Percentiles rank a stretch among this genome's conserved stretches.
These are phyloP conservation scores for Corymbia maculata DNA, from an alignment of 345 rosid species.

Conservation along the genomic window DNA sequence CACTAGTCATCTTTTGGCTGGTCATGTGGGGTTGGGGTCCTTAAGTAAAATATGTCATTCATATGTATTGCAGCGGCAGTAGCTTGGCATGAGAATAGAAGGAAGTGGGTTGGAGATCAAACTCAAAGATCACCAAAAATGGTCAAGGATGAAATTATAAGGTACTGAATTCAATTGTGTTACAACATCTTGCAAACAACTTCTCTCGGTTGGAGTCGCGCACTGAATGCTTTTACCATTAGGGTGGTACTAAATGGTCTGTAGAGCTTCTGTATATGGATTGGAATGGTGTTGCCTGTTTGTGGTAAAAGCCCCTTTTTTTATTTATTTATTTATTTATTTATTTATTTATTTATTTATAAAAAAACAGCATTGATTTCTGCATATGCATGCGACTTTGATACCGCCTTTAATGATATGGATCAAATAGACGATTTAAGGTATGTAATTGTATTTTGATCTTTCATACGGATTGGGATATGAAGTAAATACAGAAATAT, in stretches of 20 bases:
- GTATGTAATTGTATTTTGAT: neutral
- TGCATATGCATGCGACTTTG: neutral
- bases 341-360: neutral
- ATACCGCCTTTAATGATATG: neutral
- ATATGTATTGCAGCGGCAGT: constrained; percentile 38
- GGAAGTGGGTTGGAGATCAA: constrained; percentile 67
- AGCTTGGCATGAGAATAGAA: constrained; percentile 71
- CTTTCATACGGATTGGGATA: neutral
- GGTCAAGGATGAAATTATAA: constrained; percentile 63
- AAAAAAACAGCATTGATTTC: neutral
- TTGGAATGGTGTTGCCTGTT: neutral
- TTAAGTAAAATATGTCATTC: constrained; percentile 3
- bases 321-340: neutral
- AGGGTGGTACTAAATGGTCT: neutral
- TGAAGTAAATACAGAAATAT: neutral
- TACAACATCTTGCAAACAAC: neutral
- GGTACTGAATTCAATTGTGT: constrained; percentile 16
- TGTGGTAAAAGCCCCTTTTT: neutral
- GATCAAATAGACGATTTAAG: neutral
- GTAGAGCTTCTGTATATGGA: neutral
- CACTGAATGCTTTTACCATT: neutral
- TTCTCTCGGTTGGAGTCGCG: neutral
- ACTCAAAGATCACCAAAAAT: constrained; percentile 24
- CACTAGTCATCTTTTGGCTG: neutral
- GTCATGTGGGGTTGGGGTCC: neutral